Conservation (phyloP, 805 yeast genomes). For the Zygoascus ofunaensis region DNA sequence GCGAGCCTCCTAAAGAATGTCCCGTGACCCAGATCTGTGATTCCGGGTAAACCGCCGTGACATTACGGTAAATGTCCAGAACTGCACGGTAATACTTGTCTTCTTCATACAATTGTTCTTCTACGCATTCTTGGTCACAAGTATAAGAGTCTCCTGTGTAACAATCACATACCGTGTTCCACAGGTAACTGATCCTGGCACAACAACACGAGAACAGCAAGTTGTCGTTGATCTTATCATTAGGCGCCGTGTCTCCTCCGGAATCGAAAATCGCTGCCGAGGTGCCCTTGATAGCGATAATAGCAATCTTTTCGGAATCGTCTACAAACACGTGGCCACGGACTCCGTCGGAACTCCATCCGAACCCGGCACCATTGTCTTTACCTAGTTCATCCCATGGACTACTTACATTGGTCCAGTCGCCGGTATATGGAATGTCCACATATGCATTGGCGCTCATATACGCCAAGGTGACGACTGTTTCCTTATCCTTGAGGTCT, state of each 20-base stretch:
- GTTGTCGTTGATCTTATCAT: conserved; percentile 82
- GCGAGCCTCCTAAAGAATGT: conserved; percentile 88
- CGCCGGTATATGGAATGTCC: conserved; percentile 61
- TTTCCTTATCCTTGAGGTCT: conserved; percentile 61
- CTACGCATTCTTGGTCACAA: conserved; percentile 83
- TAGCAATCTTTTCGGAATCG: conserved; percentile 46
- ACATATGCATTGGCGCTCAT: conserved; percentile 92
- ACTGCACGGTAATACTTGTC: conserved; percentile 80
- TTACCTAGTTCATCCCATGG: conserved; percentile 40
- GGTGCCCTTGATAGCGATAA: conserved; percentile 84
- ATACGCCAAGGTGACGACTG: conserved; percentile 65
- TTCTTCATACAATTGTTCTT: conserved; percentile 57
- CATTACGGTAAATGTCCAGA: conserved; percentile 66
- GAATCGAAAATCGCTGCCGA: conserved; percentile 59
- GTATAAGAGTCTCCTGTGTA: conserved; percentile 66
- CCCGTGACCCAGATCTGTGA: conserved; percentile 82
- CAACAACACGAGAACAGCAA: conserved; percentile 90
- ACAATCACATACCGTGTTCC: conserved; percentile 96
- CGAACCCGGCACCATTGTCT: conserved; percentile 51
- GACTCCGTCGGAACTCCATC: conserved; percentile 80
- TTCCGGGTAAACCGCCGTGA: conserved; percentile 54
- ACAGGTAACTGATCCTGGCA: conserved; percentile 79
- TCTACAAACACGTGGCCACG: conserved; percentile 85
- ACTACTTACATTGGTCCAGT: conserved; percentile 72
- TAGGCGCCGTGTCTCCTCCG: conserved; percentile 61